Evolutionary conservation across 257 asterid genomes (phyloP), one percentile per base, ranked within the genome.

Genomic region (Fraxinus quadrangulata): DNA sequence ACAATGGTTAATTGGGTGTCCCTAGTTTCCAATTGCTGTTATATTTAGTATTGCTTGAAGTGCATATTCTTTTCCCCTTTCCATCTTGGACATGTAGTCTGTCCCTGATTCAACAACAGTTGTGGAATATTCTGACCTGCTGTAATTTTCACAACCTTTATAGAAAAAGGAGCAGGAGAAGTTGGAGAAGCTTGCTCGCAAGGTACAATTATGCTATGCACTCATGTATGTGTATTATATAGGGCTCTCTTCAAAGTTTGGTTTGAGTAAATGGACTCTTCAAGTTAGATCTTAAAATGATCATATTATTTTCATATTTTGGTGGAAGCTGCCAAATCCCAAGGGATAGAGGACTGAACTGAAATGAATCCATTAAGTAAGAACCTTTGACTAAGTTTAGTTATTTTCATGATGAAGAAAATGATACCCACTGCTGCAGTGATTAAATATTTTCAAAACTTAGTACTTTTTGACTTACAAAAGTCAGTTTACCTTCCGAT

Each of bases 121-220:
- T 39, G 54, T 67, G 49, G 40, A 72, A 65, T 71, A 36, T 73
- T 77, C 81, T 76, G 73, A 82, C 59, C 33, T 67, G 47, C 70
- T 63, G 72, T 77, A 68, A 23, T 70, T 68, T 70, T 31, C 71
- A 67, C 68, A 76, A 75, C 37, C 76, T 47, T 63, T 73, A 82
- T 93, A 95, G 98, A 94, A 89, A 89, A 78, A 56, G 84, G 98
- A 94, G 87, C 91, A 81, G 83, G 97, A 92, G 90, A 90, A 90
- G 78, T 72, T 92, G 89, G 94, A 90, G 87, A 94, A 92, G 91
- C 91, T 90, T 79, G 98, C 99, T 42, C 96, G 96, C 61, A 86
- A 88, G 97, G 99, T 93, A 88, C 73, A 78, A 51, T 17, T 37
- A 39, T 77, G 31, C 31, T 63, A 19, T 28, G 16, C 49, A 28